Percentiles rank a stretch among this genome's conserved stretches.
These are phyloP conservation scores for Argentina anserina DNA, from an alignment of 306 rosid genomes.

Conservation along the genomic window DNA sequence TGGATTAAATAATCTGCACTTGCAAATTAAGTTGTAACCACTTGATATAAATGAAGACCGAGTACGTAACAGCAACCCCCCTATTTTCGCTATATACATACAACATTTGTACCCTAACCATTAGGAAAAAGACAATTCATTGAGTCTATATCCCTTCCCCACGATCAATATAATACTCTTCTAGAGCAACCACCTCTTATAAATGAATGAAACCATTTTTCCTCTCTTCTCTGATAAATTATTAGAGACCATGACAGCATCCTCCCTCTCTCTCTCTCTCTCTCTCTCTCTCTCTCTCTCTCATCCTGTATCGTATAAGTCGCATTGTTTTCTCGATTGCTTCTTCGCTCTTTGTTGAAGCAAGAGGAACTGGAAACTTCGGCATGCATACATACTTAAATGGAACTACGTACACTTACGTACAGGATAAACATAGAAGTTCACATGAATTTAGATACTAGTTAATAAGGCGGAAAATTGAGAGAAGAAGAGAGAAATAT, in stretches of 20 bases:
- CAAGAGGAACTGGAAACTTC: conserved; percentile 24
- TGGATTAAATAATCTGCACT: conserved; percentile 23
- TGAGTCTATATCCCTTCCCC: conserved; percentile 16
- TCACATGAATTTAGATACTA: neutral
- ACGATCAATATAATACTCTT: conserved; percentile 24
- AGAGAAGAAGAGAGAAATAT: conserved; percentile 9
- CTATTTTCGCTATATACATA: conserved; percentile 1
- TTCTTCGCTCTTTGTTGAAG: conserved; percentile 19
- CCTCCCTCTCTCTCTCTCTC: neutral
- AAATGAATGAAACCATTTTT: conserved; percentile 24
- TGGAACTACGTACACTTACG: conserved; percentile 37
- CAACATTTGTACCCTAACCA: conserved; percentile 22
- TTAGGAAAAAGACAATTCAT: conserved; percentile 19
- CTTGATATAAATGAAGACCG: conserved; percentile 36
- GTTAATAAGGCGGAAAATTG: neutral
- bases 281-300: conserved; percentile 5
- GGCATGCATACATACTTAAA: conserved; percentile 24
- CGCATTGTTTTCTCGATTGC: conserved; percentile 6
- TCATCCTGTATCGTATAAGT: neutral
- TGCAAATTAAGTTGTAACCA: conserved; percentile 16
- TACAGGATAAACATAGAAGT: conserved; percentile 28
- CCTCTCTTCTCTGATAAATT: neutral
- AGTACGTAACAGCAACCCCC: conserved; percentile 27
- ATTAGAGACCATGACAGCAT: neutral
- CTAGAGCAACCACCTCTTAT: conserved; percentile 32